Percentiles rank a stretch among this genome's conserved stretches.
Evolutionary conservation across 1,284 basidiomycete species (phyloP).

Genomic region (Cryptococcus sp.): DNA sequence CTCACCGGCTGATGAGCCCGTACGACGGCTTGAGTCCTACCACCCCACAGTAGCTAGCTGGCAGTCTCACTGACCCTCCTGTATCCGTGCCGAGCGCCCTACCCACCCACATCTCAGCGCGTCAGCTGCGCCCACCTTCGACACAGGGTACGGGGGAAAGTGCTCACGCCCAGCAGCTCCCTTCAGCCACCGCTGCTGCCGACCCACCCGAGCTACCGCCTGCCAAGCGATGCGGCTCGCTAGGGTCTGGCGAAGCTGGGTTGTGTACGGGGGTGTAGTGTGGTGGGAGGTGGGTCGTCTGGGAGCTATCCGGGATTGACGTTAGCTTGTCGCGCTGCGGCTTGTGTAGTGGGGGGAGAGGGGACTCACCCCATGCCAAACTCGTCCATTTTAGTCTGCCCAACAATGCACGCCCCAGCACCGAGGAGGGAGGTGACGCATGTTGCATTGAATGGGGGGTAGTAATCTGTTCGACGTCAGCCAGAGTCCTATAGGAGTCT

Average conservation of each 20-base stretch:
- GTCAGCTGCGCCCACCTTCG: not conserved
- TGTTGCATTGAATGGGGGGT: constrained; percentile 82
- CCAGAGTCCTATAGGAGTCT: not conserved
- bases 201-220: constrained; percentile 57
- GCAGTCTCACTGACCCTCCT: constrained; percentile 87
- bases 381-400: constrained; percentile 95
- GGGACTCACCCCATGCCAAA: constrained; percentile 88
- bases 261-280: constrained; percentile 63
- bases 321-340: too few species aligned
- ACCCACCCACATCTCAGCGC: constrained; percentile 2
- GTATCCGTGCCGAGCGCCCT: constrained; percentile 93
- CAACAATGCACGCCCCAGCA: constrained; percentile 69
- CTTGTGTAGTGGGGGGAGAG: too few species aligned
- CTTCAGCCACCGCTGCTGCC: constrained; percentile 55
- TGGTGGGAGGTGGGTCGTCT: constrained; percentile 30
- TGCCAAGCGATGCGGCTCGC: constrained; percentile 60
- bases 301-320: constrained; percentile 18
- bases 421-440: constrained; percentile 64
- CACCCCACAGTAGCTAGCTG: constrained; percentile 89
- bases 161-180: constrained; percentile 72
- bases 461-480: constrained; percentile 58
- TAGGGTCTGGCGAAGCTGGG: constrained; percentile 53
- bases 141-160: too few species aligned
- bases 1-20: constrained; percentile 77
- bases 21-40: constrained; percentile 94